A percentile compares a stretch with the other conserved stretches of the same genome.
phyloP scores from a whole-genome alignment of 306 rosid genomes.

The Fragaria vesca region DNA sequence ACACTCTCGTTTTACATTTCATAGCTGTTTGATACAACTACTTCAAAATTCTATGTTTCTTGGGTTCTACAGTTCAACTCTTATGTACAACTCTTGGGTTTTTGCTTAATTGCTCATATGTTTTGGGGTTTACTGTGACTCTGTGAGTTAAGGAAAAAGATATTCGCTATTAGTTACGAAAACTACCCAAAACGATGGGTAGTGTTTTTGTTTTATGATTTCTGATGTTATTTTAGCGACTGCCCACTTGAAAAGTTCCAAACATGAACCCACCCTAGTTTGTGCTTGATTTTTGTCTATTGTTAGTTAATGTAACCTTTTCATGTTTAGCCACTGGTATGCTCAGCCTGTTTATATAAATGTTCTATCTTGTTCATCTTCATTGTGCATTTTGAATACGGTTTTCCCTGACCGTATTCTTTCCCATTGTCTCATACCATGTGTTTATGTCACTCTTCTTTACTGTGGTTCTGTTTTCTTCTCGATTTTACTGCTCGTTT shows the following conservation, averaged over 20 bases:
- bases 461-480: neutral
- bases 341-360: neutral
- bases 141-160: neutral
- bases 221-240: too few relatives aligned
- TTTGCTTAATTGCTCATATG: neutral
- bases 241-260: too few relatives aligned
- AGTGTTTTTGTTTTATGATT: neutral
- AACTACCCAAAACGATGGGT: neutral
- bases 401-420: neutral
- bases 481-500: neutral
- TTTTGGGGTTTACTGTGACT: neutral
- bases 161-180: neutral
- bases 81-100: neutral
- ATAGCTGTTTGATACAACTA: neutral
- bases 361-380: neutral
- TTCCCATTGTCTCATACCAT: neutral
- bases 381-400: neutral
- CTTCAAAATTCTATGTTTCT: neutral
- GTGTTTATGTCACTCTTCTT: neutral
- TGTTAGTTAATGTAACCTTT: neutral
- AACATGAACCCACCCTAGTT: neutral
- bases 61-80: neutral
- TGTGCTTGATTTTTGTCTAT: slow-evolving; percentile 6
- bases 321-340: neutral
- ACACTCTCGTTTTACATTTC: neutral